Evolutionary conservation across 352 stramenopile genomes (phyloP).

Genomic region (Pythium rishiriense): DNA sequence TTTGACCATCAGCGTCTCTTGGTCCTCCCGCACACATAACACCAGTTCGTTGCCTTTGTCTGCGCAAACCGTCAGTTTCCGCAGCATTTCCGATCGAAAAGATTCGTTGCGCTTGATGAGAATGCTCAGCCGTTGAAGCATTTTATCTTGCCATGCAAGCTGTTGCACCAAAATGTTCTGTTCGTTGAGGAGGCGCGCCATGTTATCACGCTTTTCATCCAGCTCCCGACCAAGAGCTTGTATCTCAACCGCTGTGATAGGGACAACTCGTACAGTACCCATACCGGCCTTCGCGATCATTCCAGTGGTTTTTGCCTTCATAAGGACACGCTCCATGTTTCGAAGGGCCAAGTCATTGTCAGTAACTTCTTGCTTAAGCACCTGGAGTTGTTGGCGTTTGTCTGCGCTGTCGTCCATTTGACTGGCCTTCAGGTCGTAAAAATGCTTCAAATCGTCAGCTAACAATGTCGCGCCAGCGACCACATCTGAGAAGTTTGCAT

Average conservation of each 20-base stretch:
- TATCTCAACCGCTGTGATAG: slow-evolving; percentile 48
- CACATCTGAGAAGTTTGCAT: slow-evolving; percentile 40
- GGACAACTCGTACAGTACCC: slow-evolving; percentile 66
- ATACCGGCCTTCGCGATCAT: slow-evolving; percentile 75
- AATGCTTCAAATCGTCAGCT: slow-evolving; percentile 52
- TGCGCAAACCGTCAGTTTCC: slow-evolving; percentile 35
- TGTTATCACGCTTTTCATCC: slow-evolving; percentile 44
- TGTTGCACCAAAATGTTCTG: slow-evolving; percentile 39
- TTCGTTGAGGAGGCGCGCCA: slow-evolving; percentile 46
- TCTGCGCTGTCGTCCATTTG: slow-evolving; percentile 47
- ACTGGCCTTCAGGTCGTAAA: slow-evolving; percentile 56
- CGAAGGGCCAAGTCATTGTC: slow-evolving; percentile 45
- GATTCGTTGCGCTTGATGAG: slow-evolving; percentile 72
- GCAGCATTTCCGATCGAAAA: slow-evolving; percentile 47
- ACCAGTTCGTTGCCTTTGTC: slow-evolving; percentile 63
- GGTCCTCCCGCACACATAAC: slow-evolving; percentile 55
- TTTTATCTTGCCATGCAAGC: slow-evolving; percentile 60
- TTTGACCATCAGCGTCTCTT: slow-evolving; percentile 49
- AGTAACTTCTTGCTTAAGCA: slow-evolving; percentile 24
- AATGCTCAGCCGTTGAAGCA: slow-evolving; percentile 65
- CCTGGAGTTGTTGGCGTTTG: slow-evolving; percentile 40
- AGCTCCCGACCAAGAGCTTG: slow-evolving; percentile 40
- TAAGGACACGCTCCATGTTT: slow-evolving; percentile 61
- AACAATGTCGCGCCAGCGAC: slow-evolving; percentile 36
- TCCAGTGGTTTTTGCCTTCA: slow-evolving; percentile 62